A percentile compares a stretch with the other conserved stretches of the same genome.
Conservation (phyloP, 352 stramenopile species). For the Phytopythium litorale region DNA sequence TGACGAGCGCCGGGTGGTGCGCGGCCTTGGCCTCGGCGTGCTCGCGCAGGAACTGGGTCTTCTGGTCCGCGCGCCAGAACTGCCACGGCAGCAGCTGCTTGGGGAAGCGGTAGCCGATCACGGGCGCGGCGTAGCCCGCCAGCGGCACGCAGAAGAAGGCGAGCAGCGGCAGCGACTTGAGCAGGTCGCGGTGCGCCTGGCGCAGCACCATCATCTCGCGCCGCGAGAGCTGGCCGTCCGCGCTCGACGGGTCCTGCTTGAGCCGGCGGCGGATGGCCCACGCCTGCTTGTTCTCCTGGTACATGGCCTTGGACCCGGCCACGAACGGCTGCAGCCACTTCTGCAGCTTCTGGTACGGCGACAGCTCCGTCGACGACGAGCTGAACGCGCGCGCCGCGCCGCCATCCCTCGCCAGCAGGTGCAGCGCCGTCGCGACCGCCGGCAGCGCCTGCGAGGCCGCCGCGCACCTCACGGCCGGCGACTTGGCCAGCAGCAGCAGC, state of each 20-base stretch:
- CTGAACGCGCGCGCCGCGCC: slow-evolving; percentile 7
- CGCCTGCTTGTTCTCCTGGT: slow-evolving; percentile 72
- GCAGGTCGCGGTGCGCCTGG: slow-evolving; percentile 75
- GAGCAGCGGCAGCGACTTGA: slow-evolving; percentile 79
- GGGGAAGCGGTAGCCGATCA: slow-evolving; percentile 82
- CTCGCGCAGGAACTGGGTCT: slow-evolving; percentile 77
- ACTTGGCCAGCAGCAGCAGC: background rate
- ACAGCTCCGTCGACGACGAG: slow-evolving; percentile 38
- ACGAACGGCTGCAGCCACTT: slow-evolving; percentile 84
- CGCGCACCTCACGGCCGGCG: background rate
- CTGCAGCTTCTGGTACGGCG: slow-evolving; percentile 72
- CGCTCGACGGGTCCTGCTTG: slow-evolving; percentile 22
- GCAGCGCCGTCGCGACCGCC: background rate
- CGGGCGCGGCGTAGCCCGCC: slow-evolving; percentile 64
- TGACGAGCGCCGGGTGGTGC: slow-evolving; percentile 57
- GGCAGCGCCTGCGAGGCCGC: background rate
- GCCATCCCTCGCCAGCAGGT: background rate
- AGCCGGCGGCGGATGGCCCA: slow-evolving; percentile 64
- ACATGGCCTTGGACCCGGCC: slow-evolving; percentile 60
- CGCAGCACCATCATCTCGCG: slow-evolving; percentile 80
- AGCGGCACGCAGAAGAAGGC: slow-evolving; percentile 71
- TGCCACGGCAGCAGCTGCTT: slow-evolving; percentile 84
- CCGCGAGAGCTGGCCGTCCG: slow-evolving; percentile 34
- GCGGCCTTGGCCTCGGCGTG: slow-evolving; percentile 44
- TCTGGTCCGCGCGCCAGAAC: slow-evolving; percentile 82